phyloP scores from a whole-genome alignment of 208 protist genomes.

The Zelonia costaricensis region DNA sequence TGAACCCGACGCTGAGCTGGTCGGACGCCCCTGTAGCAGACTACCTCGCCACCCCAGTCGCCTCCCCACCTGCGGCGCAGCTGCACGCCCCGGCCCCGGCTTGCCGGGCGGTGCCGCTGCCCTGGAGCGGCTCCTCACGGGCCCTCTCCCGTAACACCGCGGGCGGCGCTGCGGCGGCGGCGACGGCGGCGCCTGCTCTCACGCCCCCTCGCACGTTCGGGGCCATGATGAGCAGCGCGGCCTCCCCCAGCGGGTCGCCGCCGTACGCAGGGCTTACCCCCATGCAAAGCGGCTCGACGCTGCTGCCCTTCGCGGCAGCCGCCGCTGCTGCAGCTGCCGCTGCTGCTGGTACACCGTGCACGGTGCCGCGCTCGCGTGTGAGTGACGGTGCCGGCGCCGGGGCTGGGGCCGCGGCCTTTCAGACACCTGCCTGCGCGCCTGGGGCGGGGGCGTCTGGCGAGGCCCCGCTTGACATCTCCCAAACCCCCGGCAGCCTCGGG shows the following conservation, averaged over 20 bases:
- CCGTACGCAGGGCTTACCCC: neutral
- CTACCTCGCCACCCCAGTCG: constrained; percentile 12
- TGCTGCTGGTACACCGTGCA: neutral
- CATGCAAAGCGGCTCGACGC: neutral
- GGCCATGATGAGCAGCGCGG: neutral
- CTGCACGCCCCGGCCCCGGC: too few species aligned
- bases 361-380: too few species aligned
- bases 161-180: neutral
- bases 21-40: constrained; percentile 12
- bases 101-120: too few species aligned
- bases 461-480: neutral
- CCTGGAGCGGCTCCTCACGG: too few species aligned
- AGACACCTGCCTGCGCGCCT: too few species aligned
- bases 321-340: neutral
- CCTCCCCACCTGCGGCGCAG: constrained; percentile 12
- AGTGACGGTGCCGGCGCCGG: too few species aligned
- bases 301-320: neutral
- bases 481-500: neutral
- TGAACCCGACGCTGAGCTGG: constrained; percentile 4
- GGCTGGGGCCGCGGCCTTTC: too few species aligned
- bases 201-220: neutral
- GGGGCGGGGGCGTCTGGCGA: neutral
- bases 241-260: neutral
- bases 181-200: neutral
- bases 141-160: too few species aligned